These are phyloP conservation scores for Arabidopsis thaliana DNA, from an alignment of 345 rosid genomes.

Conservation along the genomic window TAIR10.1 NC_003070.9:25451001-25451500, in stretches of 20 bases:
- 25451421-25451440: background rate
- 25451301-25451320: background rate
- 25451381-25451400: background rate
- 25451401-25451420: background rate
- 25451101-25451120: slow-evolving; percentile 41
- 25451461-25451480: background rate
- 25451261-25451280: background rate
- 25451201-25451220: background rate
- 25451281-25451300: background rate
- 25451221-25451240: background rate
- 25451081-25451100: slow-evolving; percentile 5
- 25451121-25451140: slow-evolving; percentile 40
- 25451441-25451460: background rate
- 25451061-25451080: background rate
- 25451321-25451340: background rate
- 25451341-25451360: background rate
- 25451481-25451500: background rate
- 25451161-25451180: slow-evolving; percentile 35
- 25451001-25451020: slow-evolving; percentile 22
- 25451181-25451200: slow-evolving; percentile 11
- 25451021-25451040: slow-evolving; percentile 9
- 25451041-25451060: background rate
- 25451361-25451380: background rate
- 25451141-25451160: slow-evolving; percentile 39
- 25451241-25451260: background rate